Evolutionary conservation across 2,329 filamentous ascomycete species (phyloP).

Genomic region (Arachnopeziza araneosa): DNA sequence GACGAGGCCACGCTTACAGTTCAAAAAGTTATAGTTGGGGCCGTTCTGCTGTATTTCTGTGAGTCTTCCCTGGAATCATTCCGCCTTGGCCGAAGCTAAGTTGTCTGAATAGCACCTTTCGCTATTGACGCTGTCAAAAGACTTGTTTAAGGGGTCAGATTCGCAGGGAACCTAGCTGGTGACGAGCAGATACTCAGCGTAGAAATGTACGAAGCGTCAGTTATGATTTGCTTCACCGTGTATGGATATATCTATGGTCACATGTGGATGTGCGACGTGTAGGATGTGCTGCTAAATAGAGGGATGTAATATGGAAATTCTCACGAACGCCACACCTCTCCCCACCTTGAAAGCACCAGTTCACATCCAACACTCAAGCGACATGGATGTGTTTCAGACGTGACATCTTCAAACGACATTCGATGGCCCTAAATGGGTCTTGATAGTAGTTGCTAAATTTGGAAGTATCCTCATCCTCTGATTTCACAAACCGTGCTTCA

Average conservation of each 20-base stretch:
- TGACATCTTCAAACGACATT: no score
- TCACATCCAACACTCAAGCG: no score
- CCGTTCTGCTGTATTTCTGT: conserved; percentile 72
- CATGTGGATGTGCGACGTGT: no score
- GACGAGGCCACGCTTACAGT: conserved; percentile 61
- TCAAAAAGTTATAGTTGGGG: conserved; percentile 60
- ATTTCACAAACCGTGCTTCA: no score
- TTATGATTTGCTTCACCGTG: not conserved
- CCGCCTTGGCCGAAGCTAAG: conserved; percentile 3
- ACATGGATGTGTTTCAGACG: no score
- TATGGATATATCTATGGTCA: not conserved
- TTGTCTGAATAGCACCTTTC: conserved; percentile 43
- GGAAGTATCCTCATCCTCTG: no score
- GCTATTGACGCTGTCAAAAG: conserved; percentile 48
- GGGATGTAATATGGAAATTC: no score
- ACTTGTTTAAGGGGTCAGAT: conserved; percentile 35
- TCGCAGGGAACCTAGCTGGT: not conserved
- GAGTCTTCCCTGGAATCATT: conserved; percentile 36
- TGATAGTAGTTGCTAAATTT: no score
- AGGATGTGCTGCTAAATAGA: no score
- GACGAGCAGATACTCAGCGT: not conserved
- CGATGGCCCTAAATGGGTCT: no score
- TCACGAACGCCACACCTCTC: conserved; percentile 15
- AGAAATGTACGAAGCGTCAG: not conserved
- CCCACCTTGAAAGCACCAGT: not conserved